These are phyloP conservation scores for Barnettozyma californica DNA, from an alignment of 805 yeast species.

Conservation along the genomic window DNA sequence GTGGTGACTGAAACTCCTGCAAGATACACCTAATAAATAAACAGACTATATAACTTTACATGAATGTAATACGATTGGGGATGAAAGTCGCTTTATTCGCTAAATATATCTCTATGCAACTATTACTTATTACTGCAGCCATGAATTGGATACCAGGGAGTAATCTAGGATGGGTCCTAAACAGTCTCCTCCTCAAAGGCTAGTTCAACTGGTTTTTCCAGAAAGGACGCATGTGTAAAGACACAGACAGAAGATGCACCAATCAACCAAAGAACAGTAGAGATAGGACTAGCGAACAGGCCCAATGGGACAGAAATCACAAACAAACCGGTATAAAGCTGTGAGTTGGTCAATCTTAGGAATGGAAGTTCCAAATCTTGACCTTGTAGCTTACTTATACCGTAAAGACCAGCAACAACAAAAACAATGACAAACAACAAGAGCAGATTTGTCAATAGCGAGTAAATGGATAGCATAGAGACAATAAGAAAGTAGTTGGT, in stretches of 20 bases:
- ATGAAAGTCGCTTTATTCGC: too few species aligned
- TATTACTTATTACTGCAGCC: not conserved
- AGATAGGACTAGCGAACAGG: constrained; percentile 81
- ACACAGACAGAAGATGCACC: constrained; percentile 80
- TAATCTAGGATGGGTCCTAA: not conserved
- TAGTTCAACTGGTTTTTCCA: constrained; percentile 95
- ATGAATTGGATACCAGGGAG: not conserved
- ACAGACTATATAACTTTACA: not conserved
- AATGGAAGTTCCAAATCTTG: constrained; percentile 72
- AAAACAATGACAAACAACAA: constrained; percentile 77
- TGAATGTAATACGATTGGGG: too few species aligned
- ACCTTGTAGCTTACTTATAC: constrained; percentile 76
- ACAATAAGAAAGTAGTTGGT: constrained; percentile 80
- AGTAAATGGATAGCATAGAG: constrained; percentile 69
- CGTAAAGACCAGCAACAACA: constrained; percentile 68
- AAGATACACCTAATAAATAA: not conserved
- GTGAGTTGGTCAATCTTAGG: constrained; percentile 64
- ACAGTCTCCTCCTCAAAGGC: constrained; percentile 74
- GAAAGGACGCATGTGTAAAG: constrained; percentile 78
- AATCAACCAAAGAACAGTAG: constrained; percentile 86
- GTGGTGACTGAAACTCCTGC: not conserved
- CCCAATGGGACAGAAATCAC: constrained; percentile 77
- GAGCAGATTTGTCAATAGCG: constrained; percentile 79
- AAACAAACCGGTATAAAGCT: constrained; percentile 77
- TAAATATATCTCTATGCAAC: not conserved